Conservation (phyloP, 371 early-diverging fungal genomes). For the Mortierella sp. region DNA sequence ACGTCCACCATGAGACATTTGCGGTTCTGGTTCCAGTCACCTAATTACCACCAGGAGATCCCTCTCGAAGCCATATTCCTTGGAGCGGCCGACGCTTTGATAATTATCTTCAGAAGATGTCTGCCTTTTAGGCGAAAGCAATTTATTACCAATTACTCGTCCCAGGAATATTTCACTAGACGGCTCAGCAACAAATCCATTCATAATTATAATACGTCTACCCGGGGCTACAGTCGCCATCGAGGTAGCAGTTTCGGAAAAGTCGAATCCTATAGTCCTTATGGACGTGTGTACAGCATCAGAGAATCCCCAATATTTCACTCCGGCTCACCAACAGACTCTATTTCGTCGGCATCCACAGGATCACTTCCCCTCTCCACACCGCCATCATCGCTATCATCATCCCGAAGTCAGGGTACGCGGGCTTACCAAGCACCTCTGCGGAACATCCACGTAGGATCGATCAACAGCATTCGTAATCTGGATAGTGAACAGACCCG, state of each 20-base stretch:
- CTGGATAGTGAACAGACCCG: slow-evolving; percentile 27
- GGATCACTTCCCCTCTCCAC: not conserved
- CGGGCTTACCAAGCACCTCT: slow-evolving; percentile 24
- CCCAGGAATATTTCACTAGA: not conserved
- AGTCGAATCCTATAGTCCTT: not conserved
- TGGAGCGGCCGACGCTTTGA: slow-evolving; percentile 43
- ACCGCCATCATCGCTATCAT: slow-evolving; percentile 4
- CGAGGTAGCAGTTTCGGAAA: not conserved
- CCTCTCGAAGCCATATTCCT: slow-evolving; percentile 49
- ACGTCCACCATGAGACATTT: slow-evolving; percentile 38
- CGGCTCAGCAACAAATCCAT: too few relatives aligned
- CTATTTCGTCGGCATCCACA: slow-evolving; percentile 5
- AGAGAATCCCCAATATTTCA: too few relatives aligned
- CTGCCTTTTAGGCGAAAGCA: slow-evolving; percentile 30
- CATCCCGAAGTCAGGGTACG: not conserved
- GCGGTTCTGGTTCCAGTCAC: slow-evolving; percentile 54
- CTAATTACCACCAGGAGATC: slow-evolving; percentile 31
- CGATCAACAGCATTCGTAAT: slow-evolving; percentile 40
- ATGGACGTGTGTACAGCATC: too few relatives aligned
- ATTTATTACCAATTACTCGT: not conserved
- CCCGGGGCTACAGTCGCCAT: too few relatives aligned
- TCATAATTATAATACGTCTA: too few relatives aligned
- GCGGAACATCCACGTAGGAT: slow-evolving; percentile 27
- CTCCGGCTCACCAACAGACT: not conserved
- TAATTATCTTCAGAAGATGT: slow-evolving; percentile 36